Base-by-base conservation (phyloP, 1,139 yeast genomes). In the Ogataea hybrid region DNA sequence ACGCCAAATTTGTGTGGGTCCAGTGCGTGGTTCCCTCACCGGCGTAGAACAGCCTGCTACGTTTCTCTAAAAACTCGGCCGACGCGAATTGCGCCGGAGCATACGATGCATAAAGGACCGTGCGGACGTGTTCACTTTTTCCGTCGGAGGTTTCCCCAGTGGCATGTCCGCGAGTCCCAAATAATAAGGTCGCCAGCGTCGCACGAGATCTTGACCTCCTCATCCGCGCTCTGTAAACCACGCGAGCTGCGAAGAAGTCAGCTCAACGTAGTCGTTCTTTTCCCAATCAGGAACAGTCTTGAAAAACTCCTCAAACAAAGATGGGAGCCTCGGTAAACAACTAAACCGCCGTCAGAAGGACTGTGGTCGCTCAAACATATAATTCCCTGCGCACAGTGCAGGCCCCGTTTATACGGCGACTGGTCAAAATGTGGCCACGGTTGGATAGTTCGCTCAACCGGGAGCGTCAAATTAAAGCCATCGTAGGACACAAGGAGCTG, bases 401-500 rank as follows among this genome's bases (percentile, higher is more conserved):
- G 35, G 5, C 49, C 49, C 10, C 28, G 14, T 33, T 48, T 49
- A 40, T 34, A 32, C 11, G 54, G 54, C 15, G 49, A 43, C 35
- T 56, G 61, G 40, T 57, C 61, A 18, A 58, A 53, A 48, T 58
- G 63, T 8, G 56, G 59, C 63, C 62, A 58, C 15, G 51, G 48
- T 11, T 52, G 50, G 7, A 28, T 41, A 12, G 43, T 47, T 16
- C 39, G 37, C 12, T 50, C 35, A 11, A 51, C 51, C 4, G 61
- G 62, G 4, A 58, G 42, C 3, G 51, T 41, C 9, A 58, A 40
- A 39, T 57, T 58, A 15, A 58, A 35, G 8, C 57, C 58, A 40
- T 58, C 62, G 45, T 55, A 58, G 21, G 58, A 54, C 7, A 49
- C 60, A 3, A 57, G 29, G 12, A 58, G 39, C 22, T 58, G 52